These are phyloP conservation scores for Yamadazyma siamensis DNA, from an alignment of 1,139 yeast species.

Conservation along the genomic window DNA sequence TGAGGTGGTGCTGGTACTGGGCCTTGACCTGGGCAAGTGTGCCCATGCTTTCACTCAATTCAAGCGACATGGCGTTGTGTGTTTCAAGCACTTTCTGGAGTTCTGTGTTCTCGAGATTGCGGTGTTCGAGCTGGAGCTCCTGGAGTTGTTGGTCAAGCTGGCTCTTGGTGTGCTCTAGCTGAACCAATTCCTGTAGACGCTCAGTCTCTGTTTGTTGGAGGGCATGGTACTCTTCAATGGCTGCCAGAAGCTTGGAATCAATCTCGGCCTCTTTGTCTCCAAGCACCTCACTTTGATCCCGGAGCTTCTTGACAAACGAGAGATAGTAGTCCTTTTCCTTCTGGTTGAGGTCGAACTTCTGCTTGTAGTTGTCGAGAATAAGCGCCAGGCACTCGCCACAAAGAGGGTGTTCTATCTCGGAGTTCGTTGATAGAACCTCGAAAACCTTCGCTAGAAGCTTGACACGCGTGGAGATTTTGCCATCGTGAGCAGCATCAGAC, in stretches of 20 bases:
- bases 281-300: constrained; percentile 39
- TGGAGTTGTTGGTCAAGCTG: constrained; percentile 38
- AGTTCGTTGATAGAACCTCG: constrained; percentile 54
- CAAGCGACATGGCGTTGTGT: constrained; percentile 52
- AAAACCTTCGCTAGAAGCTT: constrained; percentile 63
- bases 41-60: constrained; percentile 42
- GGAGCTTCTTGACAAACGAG: constrained; percentile 65
- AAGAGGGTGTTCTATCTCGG: constrained; percentile 83
- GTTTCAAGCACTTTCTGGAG: constrained; percentile 42
- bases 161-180: constrained; percentile 40
- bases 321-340: constrained; percentile 78
- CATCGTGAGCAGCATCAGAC: constrained; percentile 5
- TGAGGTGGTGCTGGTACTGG: constrained; percentile 56
- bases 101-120: constrained; percentile 32
- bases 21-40: constrained; percentile 62
- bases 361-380: constrained; percentile 63
- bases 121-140: constrained; percentile 37
- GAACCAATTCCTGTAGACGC: constrained; percentile 40
- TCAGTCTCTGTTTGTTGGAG: constrained; percentile 30
- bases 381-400: constrained; percentile 80
- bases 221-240: constrained; percentile 39
- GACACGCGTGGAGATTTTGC: constrained; percentile 34
- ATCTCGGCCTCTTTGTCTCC: constrained; percentile 16
- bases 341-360: constrained; percentile 69
- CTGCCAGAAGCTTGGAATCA: constrained; percentile 36